A percentile compares a stretch with the other conserved stretches of the same genome.
Conservation (phyloP, 345 rosid species). For the Lumnitzera littorea region DNA sequence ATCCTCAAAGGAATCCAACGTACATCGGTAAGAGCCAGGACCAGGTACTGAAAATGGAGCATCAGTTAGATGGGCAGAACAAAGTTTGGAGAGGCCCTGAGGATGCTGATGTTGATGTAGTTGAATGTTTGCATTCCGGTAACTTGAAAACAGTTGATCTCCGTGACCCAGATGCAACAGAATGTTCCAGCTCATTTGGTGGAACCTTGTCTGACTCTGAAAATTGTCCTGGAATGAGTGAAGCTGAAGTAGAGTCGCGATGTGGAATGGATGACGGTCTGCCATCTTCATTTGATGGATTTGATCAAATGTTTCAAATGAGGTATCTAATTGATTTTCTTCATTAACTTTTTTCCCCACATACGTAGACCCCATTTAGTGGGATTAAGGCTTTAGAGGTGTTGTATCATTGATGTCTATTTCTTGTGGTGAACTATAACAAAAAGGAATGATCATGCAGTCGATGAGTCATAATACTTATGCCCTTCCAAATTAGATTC, state of each 20-base stretch:
- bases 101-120: slow-evolving; percentile 53
- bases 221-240: slow-evolving; percentile 43
- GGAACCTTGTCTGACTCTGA: slow-evolving; percentile 48
- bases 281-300: slow-evolving; percentile 47
- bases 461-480: too few species aligned
- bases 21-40: slow-evolving; percentile 26
- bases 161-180: slow-evolving; percentile 79
- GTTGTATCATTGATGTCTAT: too few species aligned
- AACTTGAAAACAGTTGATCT: slow-evolving; percentile 16
- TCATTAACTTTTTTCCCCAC: not conserved
- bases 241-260: slow-evolving; percentile 78
- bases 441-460: too few species aligned
- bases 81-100: slow-evolving; percentile 22
- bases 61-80: slow-evolving; percentile 15
- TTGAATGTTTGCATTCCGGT: slow-evolving; percentile 22
- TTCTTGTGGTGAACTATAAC: too few species aligned
- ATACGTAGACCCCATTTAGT: not conserved
- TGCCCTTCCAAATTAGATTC: too few species aligned
- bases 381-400: too few species aligned
- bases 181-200: slow-evolving; percentile 82
- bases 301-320: slow-evolving; percentile 38
- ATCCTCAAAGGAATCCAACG: slow-evolving; percentile 19
- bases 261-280: slow-evolving; percentile 43
- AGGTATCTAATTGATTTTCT: slow-evolving; percentile 36
- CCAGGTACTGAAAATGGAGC: slow-evolving; percentile 10